Evolutionary conservation across 2,329 filamentous ascomycete genomes (phyloP).

Genomic region (Neofusicoccum sp.): DNA sequence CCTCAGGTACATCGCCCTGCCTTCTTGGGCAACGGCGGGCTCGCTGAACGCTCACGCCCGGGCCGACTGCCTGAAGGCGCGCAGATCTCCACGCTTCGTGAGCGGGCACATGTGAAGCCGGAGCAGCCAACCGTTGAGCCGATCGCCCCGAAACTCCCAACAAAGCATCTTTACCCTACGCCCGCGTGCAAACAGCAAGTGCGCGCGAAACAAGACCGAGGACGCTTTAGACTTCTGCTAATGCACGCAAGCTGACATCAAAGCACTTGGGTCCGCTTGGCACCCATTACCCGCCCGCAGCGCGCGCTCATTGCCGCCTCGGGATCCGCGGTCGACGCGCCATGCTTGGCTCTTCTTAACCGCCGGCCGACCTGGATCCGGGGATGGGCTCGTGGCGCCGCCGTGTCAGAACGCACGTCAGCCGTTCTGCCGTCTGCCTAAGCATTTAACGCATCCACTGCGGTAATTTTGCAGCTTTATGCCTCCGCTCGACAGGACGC

Average conservation of each 20-base stretch:
- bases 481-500: not conserved
- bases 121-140: conserved; percentile 6
- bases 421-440: not conserved
- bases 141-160: conserved; percentile 12
- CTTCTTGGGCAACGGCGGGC: conserved; percentile 12
- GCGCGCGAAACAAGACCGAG: not conserved
- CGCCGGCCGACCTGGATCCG: not conserved
- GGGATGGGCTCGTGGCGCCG: not conserved
- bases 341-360: conserved; percentile 12
- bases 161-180: conserved; percentile 3
- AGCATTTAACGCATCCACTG: not conserved
- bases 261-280: not conserved
- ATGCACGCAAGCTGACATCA: conserved; percentile 16
- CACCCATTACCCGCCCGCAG: not conserved
- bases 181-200: not conserved
- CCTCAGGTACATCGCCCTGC: conserved; percentile 13
- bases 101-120: conserved; percentile 6
- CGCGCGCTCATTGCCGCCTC: conserved; percentile 9
- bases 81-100: conserved; percentile 9
- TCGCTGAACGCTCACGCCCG: not conserved
- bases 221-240: conserved; percentile 6
- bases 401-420: conserved; percentile 8
- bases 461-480: not conserved
- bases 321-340: not conserved
- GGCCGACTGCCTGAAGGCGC: conserved; percentile 15